These are phyloP conservation scores for Mycena vitilis DNA, from an alignment of 768 basidiomycete species.

Conservation along the genomic window DNA sequence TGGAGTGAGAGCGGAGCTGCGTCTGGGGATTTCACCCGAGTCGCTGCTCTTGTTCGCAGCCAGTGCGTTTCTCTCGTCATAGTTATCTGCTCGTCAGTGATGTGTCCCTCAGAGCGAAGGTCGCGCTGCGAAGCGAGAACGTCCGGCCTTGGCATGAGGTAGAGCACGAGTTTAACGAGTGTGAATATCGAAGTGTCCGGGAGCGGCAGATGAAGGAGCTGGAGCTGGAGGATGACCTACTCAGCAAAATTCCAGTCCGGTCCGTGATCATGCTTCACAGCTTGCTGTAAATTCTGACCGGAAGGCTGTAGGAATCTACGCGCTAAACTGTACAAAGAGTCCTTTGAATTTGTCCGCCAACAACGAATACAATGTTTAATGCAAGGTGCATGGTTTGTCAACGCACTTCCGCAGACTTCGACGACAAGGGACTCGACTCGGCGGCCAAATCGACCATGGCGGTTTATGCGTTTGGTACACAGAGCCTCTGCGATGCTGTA, in stretches of 20 bases:
- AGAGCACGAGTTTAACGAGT: conserved; percentile 82
- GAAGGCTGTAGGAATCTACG: conserved; percentile 74
- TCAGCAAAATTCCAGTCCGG: conserved; percentile 89
- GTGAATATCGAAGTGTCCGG: conserved; percentile 87
- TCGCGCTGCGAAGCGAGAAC: conserved; percentile 80
- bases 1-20: conserved; percentile 91
- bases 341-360: conserved; percentile 88
- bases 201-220: conserved; percentile 92
- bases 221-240: conserved; percentile 87
- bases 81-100: conserved; percentile 22
- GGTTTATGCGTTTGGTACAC: conserved; percentile 85
- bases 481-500: not conserved
- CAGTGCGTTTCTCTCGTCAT: conserved; percentile 67
- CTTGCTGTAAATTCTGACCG: conserved; percentile 6
- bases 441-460: conserved; percentile 77
- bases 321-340: conserved; percentile 88
- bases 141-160: conserved; percentile 86
- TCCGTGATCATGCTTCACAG: conserved; percentile 50
- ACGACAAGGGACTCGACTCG: conserved; percentile 64
- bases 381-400: conserved; percentile 94
- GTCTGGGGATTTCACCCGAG: conserved; percentile 78
- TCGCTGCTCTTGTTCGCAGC: conserved; percentile 82
- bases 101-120: conserved; percentile 67
- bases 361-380: conserved; percentile 90
- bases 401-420: conserved; percentile 68